Evolutionary conservation across 192 early-diverging fungal species (phyloP).

Genomic region (Chytriomyces sp.): DNA sequence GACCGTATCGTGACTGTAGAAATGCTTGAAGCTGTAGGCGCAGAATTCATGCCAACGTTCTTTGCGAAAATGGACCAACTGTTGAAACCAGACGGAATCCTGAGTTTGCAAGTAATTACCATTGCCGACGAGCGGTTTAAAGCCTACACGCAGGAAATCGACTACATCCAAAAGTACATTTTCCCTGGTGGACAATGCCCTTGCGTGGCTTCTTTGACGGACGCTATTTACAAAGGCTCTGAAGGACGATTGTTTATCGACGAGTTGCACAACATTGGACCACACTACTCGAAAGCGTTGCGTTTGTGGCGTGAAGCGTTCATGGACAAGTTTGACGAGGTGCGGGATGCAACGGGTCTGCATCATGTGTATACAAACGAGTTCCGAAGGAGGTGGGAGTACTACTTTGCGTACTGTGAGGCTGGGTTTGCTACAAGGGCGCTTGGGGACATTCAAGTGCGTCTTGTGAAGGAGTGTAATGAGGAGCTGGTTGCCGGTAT

Average conservation of each 20-base stretch:
- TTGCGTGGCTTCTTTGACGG: slow-evolving; percentile 60
- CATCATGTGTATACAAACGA: slow-evolving; percentile 56
- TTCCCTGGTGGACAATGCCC: slow-evolving; percentile 79
- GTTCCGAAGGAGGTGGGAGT: slow-evolving; percentile 79
- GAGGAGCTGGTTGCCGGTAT: slow-evolving; percentile 44
- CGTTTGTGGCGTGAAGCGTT: slow-evolving; percentile 73
- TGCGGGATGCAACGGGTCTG: slow-evolving; percentile 42
- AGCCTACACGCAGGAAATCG: slow-evolving; percentile 59
- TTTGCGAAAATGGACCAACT: slow-evolving; percentile 64
- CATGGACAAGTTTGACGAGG: slow-evolving; percentile 57
- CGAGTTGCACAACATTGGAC: slow-evolving; percentile 65
- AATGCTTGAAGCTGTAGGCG: slow-evolving; percentile 79
- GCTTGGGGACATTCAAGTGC: slow-evolving; percentile 65
- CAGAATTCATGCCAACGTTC: slow-evolving; percentile 67
- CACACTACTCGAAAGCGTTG: slow-evolving; percentile 73
- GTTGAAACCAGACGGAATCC: slow-evolving; percentile 60
- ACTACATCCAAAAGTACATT: slow-evolving; percentile 79
- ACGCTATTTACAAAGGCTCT: slow-evolving; percentile 59
- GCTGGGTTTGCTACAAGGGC: slow-evolving; percentile 74
- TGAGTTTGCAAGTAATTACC: slow-evolving; percentile 70
- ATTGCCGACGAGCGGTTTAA: slow-evolving; percentile 72
- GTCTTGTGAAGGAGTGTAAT: slow-evolving; percentile 54
- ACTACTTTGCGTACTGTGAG: slow-evolving; percentile 83
- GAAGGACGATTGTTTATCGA: slow-evolving; percentile 64
- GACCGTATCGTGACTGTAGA: slow-evolving; percentile 74